Evolutionary conservation across 164 flowering plant species (phyloP).

Genomic region (Stephania japonica): DNA sequence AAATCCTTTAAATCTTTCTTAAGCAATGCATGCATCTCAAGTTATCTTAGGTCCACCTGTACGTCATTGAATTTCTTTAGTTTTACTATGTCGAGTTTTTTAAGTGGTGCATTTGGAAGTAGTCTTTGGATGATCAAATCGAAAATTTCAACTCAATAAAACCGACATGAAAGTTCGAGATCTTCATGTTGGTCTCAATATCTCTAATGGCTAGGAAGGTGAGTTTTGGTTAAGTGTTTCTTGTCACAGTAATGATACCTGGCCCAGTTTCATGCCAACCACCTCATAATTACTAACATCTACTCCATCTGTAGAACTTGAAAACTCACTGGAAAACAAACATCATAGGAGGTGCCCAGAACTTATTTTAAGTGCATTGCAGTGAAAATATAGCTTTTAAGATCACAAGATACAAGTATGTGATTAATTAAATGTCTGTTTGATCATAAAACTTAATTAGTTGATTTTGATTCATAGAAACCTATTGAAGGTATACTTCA

Average conservation of each 20-base stretch:
- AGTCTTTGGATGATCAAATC: neutral
- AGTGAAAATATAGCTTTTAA: neutral
- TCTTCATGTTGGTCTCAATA: neutral
- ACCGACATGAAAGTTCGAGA: no score
- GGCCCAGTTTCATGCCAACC: neutral
- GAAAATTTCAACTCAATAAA: neutral
- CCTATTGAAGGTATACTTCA: conserved; percentile 7
- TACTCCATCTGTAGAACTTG: neutral
- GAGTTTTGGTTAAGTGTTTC: neutral
- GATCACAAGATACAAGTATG: neutral
- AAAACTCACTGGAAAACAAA: neutral
- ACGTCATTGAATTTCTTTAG: no score
- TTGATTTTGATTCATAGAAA: conserved; percentile 6
- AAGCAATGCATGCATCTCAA: no score
- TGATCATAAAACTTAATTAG: neutral
- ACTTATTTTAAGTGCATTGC: neutral
- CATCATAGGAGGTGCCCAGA: neutral
- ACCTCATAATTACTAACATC: neutral
- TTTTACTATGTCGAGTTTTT: no score
- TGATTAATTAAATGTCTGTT: neutral
- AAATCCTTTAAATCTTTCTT: no score
- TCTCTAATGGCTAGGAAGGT: neutral
- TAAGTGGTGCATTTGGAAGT: no score
- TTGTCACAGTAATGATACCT: neutral
- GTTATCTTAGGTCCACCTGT: no score